phyloP scores from a whole-genome alignment of 345 rosid species.

The Durio zibethinus region DNA sequence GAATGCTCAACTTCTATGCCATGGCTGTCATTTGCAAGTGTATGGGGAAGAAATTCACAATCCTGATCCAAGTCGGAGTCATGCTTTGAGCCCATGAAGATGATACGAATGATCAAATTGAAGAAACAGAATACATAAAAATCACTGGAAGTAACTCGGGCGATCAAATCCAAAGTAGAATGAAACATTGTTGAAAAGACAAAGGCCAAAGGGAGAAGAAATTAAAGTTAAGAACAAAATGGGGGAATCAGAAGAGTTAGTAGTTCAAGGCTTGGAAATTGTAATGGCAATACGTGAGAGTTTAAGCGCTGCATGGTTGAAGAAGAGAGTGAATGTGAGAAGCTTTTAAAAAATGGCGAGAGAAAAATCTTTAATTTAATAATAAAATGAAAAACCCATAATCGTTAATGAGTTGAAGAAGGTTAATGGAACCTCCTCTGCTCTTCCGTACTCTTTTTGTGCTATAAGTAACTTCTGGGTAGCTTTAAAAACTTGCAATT shows the following conservation, averaged over 20 bases:
- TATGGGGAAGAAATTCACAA: background rate
- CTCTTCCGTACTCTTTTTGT: background rate
- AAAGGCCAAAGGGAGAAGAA: background rate
- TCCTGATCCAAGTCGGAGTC: constrained; percentile 9
- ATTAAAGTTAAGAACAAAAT: background rate
- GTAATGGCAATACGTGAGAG: background rate
- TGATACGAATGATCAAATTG: constrained; percentile 41
- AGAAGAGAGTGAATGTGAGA: constrained; percentile 16
- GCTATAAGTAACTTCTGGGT: background rate
- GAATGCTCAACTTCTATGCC: background rate
- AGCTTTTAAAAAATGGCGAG: constrained; percentile 22
- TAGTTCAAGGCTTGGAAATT: background rate
- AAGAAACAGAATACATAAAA: constrained; percentile 42
- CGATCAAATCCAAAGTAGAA: constrained; percentile 28
- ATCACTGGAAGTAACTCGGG: constrained; percentile 39
- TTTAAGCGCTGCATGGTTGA: background rate
- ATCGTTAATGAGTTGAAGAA: too few relatives aligned
- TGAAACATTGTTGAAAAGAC: constrained; percentile 25
- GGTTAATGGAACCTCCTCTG: background rate
- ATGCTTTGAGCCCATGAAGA: constrained; percentile 37
- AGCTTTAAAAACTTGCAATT: background rate
- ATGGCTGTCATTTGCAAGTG: background rate
- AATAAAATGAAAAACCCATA: too few relatives aligned
- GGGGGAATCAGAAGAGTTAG: background rate
- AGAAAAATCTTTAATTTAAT: constrained; percentile 3